Conservation (phyloP, 2,329 filamentous ascomycete genomes). For the Trichophaea hybrida region DNA sequence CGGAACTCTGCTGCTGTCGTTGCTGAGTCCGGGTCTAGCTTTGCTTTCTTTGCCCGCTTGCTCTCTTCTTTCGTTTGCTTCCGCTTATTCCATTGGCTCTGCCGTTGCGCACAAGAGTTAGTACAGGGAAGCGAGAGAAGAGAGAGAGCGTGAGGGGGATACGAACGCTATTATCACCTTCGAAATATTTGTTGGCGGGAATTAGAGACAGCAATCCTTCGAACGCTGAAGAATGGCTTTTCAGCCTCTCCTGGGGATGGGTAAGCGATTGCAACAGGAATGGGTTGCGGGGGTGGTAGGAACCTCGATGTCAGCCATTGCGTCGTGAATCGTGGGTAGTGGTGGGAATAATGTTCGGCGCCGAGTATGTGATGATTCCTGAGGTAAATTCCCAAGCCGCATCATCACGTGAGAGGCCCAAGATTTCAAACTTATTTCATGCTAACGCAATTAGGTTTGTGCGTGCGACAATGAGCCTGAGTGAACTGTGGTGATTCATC, state of each 20-base stretch:
- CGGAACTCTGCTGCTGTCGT: conserved; percentile 75
- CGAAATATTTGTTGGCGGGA: conserved; percentile 81
- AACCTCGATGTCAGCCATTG: conserved; percentile 23
- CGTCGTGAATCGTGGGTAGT: background rate
- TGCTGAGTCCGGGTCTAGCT: conserved; percentile 76
- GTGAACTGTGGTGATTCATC: too few species aligned
- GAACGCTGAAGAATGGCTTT: conserved; percentile 50
- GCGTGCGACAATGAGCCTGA: too few species aligned
- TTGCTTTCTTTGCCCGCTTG: conserved; percentile 66
- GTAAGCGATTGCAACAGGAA: background rate
- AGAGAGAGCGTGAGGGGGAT: conserved; percentile 11
- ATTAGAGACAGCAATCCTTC: conserved; percentile 77
- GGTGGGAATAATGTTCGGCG: background rate
- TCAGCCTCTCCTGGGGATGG: background rate
- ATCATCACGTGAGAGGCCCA: too few species aligned
- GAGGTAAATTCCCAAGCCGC: background rate
- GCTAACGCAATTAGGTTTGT: too few species aligned
- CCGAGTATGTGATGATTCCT: background rate
- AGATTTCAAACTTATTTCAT: too few species aligned
- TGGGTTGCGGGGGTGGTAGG: background rate
- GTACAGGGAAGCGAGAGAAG: conserved; percentile 7
- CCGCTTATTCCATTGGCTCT: conserved; percentile 90
- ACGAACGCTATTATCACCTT: conserved; percentile 68
- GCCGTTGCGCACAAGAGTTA: conserved; percentile 15
- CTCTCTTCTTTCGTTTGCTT: conserved; percentile 91